Conservation (phyloP, 306 rosid genomes). For the Prosopis cineraria region DNA sequence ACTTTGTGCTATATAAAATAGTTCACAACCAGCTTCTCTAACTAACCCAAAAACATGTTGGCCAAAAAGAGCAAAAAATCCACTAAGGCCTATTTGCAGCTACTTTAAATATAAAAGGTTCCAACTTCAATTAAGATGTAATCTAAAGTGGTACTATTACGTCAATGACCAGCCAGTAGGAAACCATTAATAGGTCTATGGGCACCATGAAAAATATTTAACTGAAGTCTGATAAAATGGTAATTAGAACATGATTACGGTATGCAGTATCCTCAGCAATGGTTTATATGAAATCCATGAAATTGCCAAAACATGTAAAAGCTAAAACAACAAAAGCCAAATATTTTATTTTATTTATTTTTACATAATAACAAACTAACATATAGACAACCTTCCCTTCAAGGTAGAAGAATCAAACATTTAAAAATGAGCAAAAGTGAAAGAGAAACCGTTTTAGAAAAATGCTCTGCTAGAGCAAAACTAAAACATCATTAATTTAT, state of each 20-base stretch:
- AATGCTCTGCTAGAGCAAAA: constrained; percentile 4
- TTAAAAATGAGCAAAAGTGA: neutral
- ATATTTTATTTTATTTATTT: neutral
- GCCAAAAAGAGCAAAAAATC: neutral
- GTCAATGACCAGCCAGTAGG: neutral
- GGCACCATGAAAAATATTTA: neutral
- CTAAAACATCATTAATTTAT: neutral
- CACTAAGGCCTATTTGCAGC: neutral
- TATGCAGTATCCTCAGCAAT: neutral
- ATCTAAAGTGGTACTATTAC: neutral
- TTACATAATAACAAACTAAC: neutral
- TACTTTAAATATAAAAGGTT: neutral
- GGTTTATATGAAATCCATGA: neutral
- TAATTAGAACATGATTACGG: neutral
- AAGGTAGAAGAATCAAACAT: constrained; percentile 8
- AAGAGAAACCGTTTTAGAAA: neutral
- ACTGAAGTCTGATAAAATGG: neutral
- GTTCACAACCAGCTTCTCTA: neutral
- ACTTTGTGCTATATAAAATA: neutral
- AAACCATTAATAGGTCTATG: neutral
- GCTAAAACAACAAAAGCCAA: neutral
- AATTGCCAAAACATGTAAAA: neutral
- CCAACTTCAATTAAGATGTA: neutral
- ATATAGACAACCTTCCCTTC: constrained; percentile 6
- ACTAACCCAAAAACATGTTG: neutral